Base-by-base conservation (phyloP, 495 filamentous ascomycete genomes). In the Neurospora sp. region DNA sequence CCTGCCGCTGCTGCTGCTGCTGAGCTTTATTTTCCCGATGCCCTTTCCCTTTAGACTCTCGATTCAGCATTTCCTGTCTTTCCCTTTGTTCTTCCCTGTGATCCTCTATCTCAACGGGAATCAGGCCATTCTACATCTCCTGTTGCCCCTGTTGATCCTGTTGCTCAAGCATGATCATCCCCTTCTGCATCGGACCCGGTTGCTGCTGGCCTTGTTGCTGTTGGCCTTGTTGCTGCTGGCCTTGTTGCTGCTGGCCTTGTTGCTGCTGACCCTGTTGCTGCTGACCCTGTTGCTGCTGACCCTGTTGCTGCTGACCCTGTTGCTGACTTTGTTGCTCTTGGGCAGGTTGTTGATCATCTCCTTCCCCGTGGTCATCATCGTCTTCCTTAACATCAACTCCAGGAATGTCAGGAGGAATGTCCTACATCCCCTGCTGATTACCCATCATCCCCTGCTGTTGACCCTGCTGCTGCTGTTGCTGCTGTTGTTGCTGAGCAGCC, bases 151-250 rank as follows among this genome's bases (percentile, higher is more conserved):
- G 46, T 53, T 53, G 46, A 22, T 12, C 46, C n/a, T 53, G 46
- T 53, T 53, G 46, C 20, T 53, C 3, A 53, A 10, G 9, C 76
- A 18, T 2, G 35, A 3, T 27, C 61, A 61, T 77, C 44, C 79
- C 81, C 78, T 83, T 79, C 41, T 80, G 81, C 75, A 81, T 78
- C 0, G 75, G 74, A n/a, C 76, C 71, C 69, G 73, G 73, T 38
- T 77, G 73, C 70, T 81, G 79, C 74, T 59, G 42, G 10, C 39
- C 39, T 12, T 40, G 10, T 11, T 40, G 68, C 38, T 39, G 68
- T 42, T 71, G 71, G 3, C 31, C 44, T 48, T 74, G 84, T 72
- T 87, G 83, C 71, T 84, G 81, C 48, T 75, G 72, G 7, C 74
- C 66, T 42, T 20, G 14, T 59, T 71, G 75, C n/a, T 76, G 70